These are phyloP conservation scores for Naematelia aurantialba DNA, from an alignment of 768 basidiomycete genomes.

Conservation along the genomic window DNA sequence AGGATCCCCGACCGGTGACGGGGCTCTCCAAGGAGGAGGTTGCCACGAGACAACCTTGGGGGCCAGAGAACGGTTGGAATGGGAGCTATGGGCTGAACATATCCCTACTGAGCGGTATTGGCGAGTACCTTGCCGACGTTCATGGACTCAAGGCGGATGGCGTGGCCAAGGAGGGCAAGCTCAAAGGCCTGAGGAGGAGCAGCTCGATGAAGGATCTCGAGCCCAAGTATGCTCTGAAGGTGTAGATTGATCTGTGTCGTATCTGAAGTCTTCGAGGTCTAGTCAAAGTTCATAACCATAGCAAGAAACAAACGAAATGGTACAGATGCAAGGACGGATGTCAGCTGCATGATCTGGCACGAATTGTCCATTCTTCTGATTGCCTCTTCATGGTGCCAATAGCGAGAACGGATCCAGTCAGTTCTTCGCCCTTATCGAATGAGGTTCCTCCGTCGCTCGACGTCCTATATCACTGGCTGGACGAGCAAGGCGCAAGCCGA, in stretches of 20 bases:
- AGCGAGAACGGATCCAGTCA: too few relatives aligned
- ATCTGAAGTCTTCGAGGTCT: too few relatives aligned
- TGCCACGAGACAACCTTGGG: conserved; percentile 9
- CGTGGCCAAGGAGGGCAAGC: not conserved
- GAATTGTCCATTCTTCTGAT: too few relatives aligned
- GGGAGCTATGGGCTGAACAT: conserved; percentile 17
- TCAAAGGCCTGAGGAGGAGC: conserved; percentile 6
- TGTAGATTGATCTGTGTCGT: too few relatives aligned
- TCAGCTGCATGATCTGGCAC: too few relatives aligned
- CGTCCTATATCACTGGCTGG: not conserved
- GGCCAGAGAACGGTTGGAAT: not conserved
- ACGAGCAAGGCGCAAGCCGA: conserved; percentile 1
- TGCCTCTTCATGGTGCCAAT: too few relatives aligned
- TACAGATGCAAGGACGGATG: too few relatives aligned
- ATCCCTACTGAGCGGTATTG: conserved; percentile 13
- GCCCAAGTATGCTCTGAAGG: conserved; percentile 9
- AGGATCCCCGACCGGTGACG: too few relatives aligned
- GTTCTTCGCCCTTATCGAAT: too few relatives aligned
- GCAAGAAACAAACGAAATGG: too few relatives aligned
- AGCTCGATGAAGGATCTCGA: not conserved
- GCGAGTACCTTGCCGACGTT: conserved; percentile 6
- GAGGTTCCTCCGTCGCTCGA: conserved; percentile 2
- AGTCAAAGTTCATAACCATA: too few relatives aligned
- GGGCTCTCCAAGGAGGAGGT: too few relatives aligned
- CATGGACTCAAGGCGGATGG: not conserved